phyloP scores from a whole-genome alignment of 805 yeast species.

The Hanseniaspora clermontiae region DNA sequence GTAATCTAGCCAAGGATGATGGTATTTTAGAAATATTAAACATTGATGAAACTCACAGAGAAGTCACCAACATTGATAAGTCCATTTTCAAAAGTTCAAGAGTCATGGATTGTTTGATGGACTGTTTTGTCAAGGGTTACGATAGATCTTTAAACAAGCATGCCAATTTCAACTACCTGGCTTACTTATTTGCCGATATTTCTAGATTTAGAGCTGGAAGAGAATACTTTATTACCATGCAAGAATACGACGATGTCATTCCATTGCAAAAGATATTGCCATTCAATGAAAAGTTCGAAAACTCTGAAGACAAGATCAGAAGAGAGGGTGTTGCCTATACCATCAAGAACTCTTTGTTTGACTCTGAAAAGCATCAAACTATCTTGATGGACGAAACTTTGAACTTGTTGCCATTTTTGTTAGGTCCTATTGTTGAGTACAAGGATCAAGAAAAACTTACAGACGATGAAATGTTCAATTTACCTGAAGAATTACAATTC shows the following conservation, averaged over 20 bases:
- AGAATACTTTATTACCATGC: constrained; percentile 59
- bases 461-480: constrained; percentile 71
- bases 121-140: constrained; percentile 75
- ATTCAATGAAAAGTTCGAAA: constrained; percentile 67
- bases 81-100: constrained; percentile 43
- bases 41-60: constrained; percentile 22
- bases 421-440: constrained; percentile 71
- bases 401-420: constrained; percentile 66
- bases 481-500: constrained; percentile 80
- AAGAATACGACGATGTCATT: constrained; percentile 59
- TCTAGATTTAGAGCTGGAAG: constrained; percentile 69
- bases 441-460: constrained; percentile 49
- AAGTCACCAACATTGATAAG: constrained; percentile 30
- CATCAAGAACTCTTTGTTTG: constrained; percentile 79
- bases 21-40: constrained; percentile 42
- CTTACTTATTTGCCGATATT: constrained; percentile 81
- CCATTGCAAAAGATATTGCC: constrained; percentile 73
- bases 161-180: constrained; percentile 69
- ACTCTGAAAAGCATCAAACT: constrained; percentile 50
- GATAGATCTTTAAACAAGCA: constrained; percentile 57
- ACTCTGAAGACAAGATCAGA: constrained; percentile 43
- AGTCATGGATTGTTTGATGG: constrained; percentile 71
- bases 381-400: constrained; percentile 50
- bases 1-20: constrained; percentile 75
- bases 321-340: constrained; percentile 90